These are phyloP conservation scores for Phaffia australis DNA, from an alignment of 768 basidiomycete species.

Conservation along the genomic window DNA sequence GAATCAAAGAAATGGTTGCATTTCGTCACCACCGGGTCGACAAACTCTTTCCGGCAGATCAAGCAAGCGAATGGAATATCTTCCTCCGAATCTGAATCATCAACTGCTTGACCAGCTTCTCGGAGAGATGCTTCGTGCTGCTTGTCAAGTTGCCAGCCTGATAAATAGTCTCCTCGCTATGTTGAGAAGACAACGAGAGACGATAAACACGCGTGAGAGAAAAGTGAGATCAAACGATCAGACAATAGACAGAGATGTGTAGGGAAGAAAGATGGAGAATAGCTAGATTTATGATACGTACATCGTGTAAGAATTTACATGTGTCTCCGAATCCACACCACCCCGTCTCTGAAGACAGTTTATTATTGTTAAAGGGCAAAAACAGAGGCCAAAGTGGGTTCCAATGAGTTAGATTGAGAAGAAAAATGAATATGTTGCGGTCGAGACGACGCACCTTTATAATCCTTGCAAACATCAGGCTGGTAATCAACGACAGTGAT, in stretches of 20 bases:
- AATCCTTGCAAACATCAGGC: conserved; percentile 98
- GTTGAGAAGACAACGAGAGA: background rate
- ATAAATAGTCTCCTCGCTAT: conserved; percentile 49
- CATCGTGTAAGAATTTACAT: conserved; percentile 97
- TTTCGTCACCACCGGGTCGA: conserved; percentile 86
- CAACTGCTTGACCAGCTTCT: conserved; percentile 33
- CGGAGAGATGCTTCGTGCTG: conserved; percentile 25
- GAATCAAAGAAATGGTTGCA: conserved; percentile 97
- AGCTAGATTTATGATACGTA: conserved; percentile 46
- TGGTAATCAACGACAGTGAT: conserved; percentile 96
- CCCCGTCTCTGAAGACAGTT: conserved; percentile 71
- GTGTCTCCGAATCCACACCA: conserved; percentile 99
- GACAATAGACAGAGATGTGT: background rate
- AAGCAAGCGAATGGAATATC: conserved; percentile 98
- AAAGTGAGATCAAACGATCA: background rate
- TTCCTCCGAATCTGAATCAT: conserved; percentile 59
- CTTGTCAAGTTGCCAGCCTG: conserved; percentile 97
- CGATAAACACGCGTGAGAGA: background rate
- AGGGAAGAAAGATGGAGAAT: background rate
- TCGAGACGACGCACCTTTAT: conserved; percentile 67
- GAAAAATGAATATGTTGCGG: background rate
- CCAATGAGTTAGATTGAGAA: background rate
- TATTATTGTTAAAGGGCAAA: too few relatives aligned
- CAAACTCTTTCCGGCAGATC: conserved; percentile 88
- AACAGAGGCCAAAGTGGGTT: conserved; percentile 16